phyloP scores from a whole-genome alignment of 2,329 filamentous ascomycete species.

The Endoconidiophora laricicola region DNA sequence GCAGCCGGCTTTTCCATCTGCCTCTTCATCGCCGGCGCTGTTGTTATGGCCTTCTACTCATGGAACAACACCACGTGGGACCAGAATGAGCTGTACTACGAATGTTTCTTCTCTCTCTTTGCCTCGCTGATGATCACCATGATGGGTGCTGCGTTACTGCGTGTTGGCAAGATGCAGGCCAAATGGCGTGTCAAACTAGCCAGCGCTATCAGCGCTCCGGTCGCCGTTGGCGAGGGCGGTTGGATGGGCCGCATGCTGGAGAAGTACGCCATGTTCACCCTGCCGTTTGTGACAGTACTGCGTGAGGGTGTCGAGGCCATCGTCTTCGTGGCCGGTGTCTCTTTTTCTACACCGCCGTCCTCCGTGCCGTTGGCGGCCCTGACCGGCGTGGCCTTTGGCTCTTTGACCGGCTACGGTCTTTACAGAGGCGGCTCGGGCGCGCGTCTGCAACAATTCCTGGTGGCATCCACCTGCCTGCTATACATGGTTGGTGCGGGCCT shows the following conservation, averaged over 20 bases:
- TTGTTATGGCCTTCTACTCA: constrained; percentile 57
- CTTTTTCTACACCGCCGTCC: constrained; percentile 55
- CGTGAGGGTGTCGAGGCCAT: constrained; percentile 76
- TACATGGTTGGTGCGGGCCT: constrained; percentile 74
- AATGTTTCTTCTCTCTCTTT: constrained; percentile 60
- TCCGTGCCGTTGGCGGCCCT: constrained; percentile 66
- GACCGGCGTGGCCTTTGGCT: constrained; percentile 51
- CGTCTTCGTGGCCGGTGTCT: constrained; percentile 66
- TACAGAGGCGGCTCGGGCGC: constrained; percentile 42
- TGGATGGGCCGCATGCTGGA: constrained; percentile 48
- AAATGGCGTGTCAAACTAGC: constrained; percentile 80
- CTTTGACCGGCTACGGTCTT: constrained; percentile 51
- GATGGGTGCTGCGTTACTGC: constrained; percentile 64
- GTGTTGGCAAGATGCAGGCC: constrained; percentile 66
- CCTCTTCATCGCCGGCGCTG: constrained; percentile 44
- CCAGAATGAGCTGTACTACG: constrained; percentile 58
- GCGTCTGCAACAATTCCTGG: constrained; percentile 55
- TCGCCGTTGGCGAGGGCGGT: constrained; percentile 30
- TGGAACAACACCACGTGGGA: constrained; percentile 40
- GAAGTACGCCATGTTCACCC: constrained; percentile 71
- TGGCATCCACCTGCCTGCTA: constrained; percentile 64
- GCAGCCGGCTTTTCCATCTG: constrained; percentile 45
- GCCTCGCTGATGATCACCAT: constrained; percentile 66
- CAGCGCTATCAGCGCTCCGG: constrained; percentile 42
- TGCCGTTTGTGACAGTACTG: constrained; percentile 78